Conservation (phyloP, 2,329 filamentous ascomycete genomes). For the Talaromyces islandicus region DNA sequence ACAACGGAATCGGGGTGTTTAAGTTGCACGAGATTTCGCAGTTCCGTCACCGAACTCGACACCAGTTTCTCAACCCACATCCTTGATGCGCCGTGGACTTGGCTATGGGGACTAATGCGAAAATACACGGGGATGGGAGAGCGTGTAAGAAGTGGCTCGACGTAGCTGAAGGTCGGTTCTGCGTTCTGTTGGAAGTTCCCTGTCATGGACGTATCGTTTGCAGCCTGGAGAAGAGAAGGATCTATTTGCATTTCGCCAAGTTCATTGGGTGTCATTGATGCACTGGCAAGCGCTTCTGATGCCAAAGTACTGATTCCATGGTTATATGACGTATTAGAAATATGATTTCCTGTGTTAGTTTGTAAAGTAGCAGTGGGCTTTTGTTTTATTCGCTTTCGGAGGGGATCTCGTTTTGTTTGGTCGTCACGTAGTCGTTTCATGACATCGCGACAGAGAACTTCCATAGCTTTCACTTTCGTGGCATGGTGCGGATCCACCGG, state of each 20-base stretch:
- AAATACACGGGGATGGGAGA: constrained; percentile 58
- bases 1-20: constrained; percentile 58
- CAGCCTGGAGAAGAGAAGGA: constrained; percentile 55
- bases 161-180: constrained; percentile 27
- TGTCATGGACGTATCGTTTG: constrained; percentile 42
- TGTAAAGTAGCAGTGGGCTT: constrained; percentile 13
- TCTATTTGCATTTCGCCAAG: constrained; percentile 57
- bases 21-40: constrained; percentile 55
- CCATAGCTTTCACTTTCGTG: constrained; percentile 59
- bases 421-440: constrained; percentile 71
- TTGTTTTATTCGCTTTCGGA: constrained; percentile 31
- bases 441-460: constrained; percentile 67
- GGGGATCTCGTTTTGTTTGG: constrained; percentile 50
- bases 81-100: constrained; percentile 42
- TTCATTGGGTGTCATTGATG: constrained; percentile 32
- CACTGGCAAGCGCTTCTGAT: constrained; percentile 38
- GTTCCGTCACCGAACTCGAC: constrained; percentile 53
- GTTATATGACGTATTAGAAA: constrained; percentile 16
- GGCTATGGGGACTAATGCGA: constrained; percentile 61
- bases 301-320: constrained; percentile 40
- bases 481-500: constrained; percentile 48
- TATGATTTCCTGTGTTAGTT: constrained; percentile 17
- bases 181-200: constrained; percentile 28
- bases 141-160: constrained; percentile 28
- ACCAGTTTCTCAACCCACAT: constrained; percentile 62